Base-by-base conservation (phyloP, 805 yeast species). In the Cyberlindnera japonica region DNA sequence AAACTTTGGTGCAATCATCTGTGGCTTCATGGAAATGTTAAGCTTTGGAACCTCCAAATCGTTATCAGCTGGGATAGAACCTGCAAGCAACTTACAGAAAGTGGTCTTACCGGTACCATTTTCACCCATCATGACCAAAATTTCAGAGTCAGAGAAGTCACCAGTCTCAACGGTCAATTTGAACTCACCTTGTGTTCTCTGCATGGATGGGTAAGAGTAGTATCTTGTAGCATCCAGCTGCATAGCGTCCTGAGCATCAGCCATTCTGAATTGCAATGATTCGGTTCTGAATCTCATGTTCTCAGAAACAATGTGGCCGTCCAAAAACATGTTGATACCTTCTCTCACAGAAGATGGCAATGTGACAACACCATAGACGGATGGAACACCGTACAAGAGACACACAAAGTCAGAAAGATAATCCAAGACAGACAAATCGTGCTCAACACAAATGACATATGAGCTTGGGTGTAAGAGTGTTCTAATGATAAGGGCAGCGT, bases 81-180 rank as follows among this genome's bases (percentile, higher is more conserved):
- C 99, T 17, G 99, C 98, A 58, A 93, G 74, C 58, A 93, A 71
- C 65, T 84, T 86, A 77, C 97, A 91, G 72, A 93, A 82, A 13
- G 99, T 93, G 30, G 99, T 93, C 72, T 93, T 93, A 73, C 99
- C 99, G 15, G 99, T 93, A 72, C 99, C 99, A 66, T 93, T 93
- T 71, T 93, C 99, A 63, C 99, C 99, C 95, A 93, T 91, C 96
- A 93, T 87, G 43, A 93, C 99, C 58, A 93, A 75, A 56, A 93
- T 93, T 72, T 93, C 99, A 31, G 96, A 86, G 65, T 93, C 95
- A 41, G 95, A 82, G 69, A 91, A 93, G 44, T 83, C 90, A 69
- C 99, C 99, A 33, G 77, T 59, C 59, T 86, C 83, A 45, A 93
- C 83, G 43, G 67, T 71, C 63, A 93, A 74, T 60, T 78, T 80